Evolutionary conservation across 305 asterid species (phyloP).

Genomic region (Fraxinus nigra): DNA sequence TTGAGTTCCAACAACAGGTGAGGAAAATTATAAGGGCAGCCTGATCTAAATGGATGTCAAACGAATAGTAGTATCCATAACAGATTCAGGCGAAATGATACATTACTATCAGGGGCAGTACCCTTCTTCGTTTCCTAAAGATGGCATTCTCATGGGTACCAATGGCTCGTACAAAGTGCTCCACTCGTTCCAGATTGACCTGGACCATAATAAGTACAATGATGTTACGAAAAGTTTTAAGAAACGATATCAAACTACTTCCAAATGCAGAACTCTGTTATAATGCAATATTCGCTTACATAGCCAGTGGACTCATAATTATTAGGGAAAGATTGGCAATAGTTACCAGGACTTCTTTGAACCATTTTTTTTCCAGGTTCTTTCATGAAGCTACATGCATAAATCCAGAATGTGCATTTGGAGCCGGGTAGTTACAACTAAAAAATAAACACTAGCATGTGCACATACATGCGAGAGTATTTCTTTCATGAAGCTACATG

Average conservation of each 20-base stretch:
- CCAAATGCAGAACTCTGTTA: neutral
- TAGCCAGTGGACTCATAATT: conserved; percentile 4
- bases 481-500: neutral
- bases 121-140: conserved; percentile 51
- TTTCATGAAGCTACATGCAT: neutral
- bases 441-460: neutral
- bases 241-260: neutral
- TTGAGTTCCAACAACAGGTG: conserved; percentile 11
- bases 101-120: conserved; percentile 19
- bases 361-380: neutral
- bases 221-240: neutral
- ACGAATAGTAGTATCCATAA: neutral
- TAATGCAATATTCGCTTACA: conserved; percentile 1
- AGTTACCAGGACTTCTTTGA: neutral
- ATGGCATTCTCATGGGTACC: conserved; percentile 43
- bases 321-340: neutral
- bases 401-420: neutral
- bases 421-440: neutral
- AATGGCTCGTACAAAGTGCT: conserved; percentile 47
- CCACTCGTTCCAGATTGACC: conserved; percentile 54
- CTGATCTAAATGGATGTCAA: conserved; percentile 9
- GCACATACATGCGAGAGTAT: neutral
- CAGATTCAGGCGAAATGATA: conserved; percentile 14
- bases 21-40: neutral
- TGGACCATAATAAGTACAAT: conserved; percentile 24